Evolutionary conservation across 768 basidiomycete species (phyloP).

Genomic region (Zangia roseola): DNA sequence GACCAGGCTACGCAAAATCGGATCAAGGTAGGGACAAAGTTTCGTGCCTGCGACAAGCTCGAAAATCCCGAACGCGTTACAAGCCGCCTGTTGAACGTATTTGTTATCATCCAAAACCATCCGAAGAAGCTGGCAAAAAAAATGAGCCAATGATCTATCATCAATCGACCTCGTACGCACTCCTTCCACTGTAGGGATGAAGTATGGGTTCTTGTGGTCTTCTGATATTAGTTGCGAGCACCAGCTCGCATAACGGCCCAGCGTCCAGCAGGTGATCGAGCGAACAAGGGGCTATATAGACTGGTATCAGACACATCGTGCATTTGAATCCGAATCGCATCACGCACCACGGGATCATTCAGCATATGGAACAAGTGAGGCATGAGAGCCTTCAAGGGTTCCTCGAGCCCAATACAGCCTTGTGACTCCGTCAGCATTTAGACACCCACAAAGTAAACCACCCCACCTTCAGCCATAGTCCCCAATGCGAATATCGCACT

Average conservation of each 20-base stretch:
- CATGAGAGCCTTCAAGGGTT: conserved; percentile 86
- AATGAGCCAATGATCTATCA: not conserved
- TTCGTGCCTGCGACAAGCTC: conserved; percentile 94
- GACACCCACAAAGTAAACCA: conserved; percentile 19
- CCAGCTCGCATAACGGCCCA: conserved; percentile 99
- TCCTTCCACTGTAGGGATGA: conserved; percentile 98
- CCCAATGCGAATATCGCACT: conserved; percentile 94
- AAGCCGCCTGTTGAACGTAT: conserved; percentile 98
- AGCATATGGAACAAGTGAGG: conserved; percentile 90
- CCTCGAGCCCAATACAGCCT: conserved; percentile 98
- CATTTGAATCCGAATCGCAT: not conserved
- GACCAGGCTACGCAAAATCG: conserved; percentile 91
- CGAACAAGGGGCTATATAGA: conserved; percentile 82
- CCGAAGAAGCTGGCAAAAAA: conserved; percentile 69
- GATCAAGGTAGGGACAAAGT: conserved; percentile 91
- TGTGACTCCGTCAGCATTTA: conserved; percentile 10
- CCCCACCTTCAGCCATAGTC: conserved; percentile 97
- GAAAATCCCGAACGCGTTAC: conserved; percentile 96
- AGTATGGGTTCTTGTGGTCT: conserved; percentile 86
- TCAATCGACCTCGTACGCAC: conserved; percentile 47
- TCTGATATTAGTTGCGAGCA: conserved; percentile 81
- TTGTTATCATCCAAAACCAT: conserved; percentile 99
- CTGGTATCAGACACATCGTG: conserved; percentile 1
- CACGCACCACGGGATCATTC: conserved; percentile 82
- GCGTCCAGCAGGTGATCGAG: conserved; percentile 98